Evolutionary conservation across 805 yeast species (phyloP), one percentile per base, ranked within the genome.

Genomic region (Candida maesae): DNA sequence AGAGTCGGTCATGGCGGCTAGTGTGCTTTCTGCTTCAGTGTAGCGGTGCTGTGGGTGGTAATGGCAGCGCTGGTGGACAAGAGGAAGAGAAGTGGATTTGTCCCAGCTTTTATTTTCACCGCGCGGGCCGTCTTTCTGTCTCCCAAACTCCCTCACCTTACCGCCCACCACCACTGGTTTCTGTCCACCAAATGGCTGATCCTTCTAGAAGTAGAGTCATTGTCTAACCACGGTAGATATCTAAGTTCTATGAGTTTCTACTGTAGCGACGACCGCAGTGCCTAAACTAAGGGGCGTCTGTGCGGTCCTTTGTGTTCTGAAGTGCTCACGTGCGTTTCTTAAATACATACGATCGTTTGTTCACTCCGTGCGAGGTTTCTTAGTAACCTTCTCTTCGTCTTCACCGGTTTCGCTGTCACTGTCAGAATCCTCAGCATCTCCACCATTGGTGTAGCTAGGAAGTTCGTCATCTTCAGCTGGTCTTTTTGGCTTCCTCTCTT

Each of bases 351-450:
- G n/a, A n/a, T n/a, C n/a, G n/a, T n/a, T n/a, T 21, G 7, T 21
- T 33, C 20, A 42, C 34, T 43, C 47, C 2, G 21, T 34, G n/a
- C 43, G 38, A 11, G 33, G 36, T 27, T 39, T 43, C 36, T 43
- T 43, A 6, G 39, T 18, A 4, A 30, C 37, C 13, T 41, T 21
- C n/a, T 28, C 28, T 11, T 31, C 41, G 5, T 42, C 42, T 4
- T 19, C 27, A 2, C 36, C 41, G 6, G 29, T 35, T 16, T 42
- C 42, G 17, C 23, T 19, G 18, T 26, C 30, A 14, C 33, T 28
- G 19, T 25, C 20, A 2, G 33, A 33, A 14, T 33, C 20, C 9
- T 21, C 35, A 13, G 7, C 32, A 20, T 35, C 39, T 14, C 13
- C 25, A 12, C 24, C 35, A 2, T 31, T 39, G 5, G 38, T 35